These are phyloP conservation scores for Melanopsichium pennsylvanicum DNA, from an alignment of 1,284 basidiomycete genomes.

Conservation along the genomic window DNA sequence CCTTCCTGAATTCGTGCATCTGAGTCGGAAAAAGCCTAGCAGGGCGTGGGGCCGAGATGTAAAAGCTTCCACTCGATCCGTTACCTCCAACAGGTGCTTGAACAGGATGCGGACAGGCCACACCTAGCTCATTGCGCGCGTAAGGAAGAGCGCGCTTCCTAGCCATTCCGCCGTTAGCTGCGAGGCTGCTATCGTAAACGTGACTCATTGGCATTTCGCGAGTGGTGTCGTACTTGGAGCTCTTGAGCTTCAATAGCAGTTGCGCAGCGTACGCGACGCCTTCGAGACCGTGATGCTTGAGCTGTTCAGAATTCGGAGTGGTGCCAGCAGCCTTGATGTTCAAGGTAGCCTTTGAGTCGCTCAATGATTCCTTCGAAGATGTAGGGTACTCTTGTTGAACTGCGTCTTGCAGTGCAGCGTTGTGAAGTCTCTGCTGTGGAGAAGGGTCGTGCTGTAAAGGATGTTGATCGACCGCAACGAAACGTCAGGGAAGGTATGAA, in stretches of 20 bases:
- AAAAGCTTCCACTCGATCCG: constrained; percentile 6
- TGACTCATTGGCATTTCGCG: not conserved
- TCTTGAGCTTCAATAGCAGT: constrained; percentile 20
- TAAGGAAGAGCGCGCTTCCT: constrained; percentile 26
- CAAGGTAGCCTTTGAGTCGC: no score
- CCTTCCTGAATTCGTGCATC: constrained; percentile 31
- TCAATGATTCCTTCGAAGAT: no score
- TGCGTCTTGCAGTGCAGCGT: no score
- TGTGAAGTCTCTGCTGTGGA: no score
- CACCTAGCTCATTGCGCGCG: constrained; percentile 6
- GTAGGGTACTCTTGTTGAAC: no score
- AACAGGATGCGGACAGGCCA: not conserved
- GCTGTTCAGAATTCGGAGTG: not conserved
- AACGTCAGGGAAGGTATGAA: not conserved
- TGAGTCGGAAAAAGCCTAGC: constrained; percentile 26
- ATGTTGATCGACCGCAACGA: no score
- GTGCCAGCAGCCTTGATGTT: not conserved
- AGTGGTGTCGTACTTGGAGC: not conserved
- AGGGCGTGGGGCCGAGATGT: constrained; percentile 30
- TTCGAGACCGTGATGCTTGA: constrained; percentile 13
- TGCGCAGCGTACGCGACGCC: constrained; percentile 34
- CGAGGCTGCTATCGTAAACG: not conserved
- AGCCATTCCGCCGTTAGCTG: constrained; percentile 1
- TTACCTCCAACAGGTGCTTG: not conserved
- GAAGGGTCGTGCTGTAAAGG: no score